phyloP scores from a whole-genome alignment of 768 basidiomycete genomes.

The Pholiota microspora region DNA sequence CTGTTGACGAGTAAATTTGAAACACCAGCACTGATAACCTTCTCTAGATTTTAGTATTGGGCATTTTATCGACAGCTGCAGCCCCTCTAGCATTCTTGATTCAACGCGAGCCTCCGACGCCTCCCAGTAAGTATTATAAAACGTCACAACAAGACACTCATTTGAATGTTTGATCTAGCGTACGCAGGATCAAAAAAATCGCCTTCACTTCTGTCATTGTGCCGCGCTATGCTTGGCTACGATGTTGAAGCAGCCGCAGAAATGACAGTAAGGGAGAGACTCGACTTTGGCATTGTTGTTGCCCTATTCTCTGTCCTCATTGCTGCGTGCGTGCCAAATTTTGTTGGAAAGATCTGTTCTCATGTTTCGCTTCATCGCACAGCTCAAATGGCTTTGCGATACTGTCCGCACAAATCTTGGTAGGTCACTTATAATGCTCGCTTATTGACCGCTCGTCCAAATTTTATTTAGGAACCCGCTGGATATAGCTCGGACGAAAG shows the following conservation, averaged over 20 bases:
- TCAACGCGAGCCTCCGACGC: slow-evolving; percentile 60
- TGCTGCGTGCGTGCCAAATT: slow-evolving; percentile 48
- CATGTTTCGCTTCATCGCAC: background rate
- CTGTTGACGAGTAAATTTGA: background rate
- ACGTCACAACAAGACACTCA: background rate
- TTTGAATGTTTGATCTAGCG: slow-evolving; percentile 30
- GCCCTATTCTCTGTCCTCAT: slow-evolving; percentile 64
- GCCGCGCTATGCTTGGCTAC: slow-evolving; percentile 50
- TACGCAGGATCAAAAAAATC: slow-evolving; percentile 66
- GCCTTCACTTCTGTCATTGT: slow-evolving; percentile 50
- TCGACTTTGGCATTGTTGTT: slow-evolving; percentile 65
- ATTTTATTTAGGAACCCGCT: slow-evolving; percentile 63
- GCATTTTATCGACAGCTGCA: slow-evolving; percentile 64
- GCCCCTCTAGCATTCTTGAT: slow-evolving; percentile 62
- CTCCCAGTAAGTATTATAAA: slow-evolving; percentile 58
- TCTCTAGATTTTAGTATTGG: slow-evolving; percentile 61
- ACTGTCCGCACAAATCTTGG: slow-evolving; percentile 67
- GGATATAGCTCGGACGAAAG: slow-evolving; percentile 68
- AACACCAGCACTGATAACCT: background rate
- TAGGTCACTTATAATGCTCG: slow-evolving; percentile 29
- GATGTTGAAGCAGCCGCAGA: slow-evolving; percentile 38
- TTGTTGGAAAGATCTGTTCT: background rate
- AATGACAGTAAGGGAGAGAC: slow-evolving; percentile 65
- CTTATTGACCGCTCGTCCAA: background rate
- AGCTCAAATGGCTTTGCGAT: slow-evolving; percentile 66